Evolutionary conservation across 352 stramenopile species (phyloP).

Genomic region (Phytophthora foliorum): DNA sequence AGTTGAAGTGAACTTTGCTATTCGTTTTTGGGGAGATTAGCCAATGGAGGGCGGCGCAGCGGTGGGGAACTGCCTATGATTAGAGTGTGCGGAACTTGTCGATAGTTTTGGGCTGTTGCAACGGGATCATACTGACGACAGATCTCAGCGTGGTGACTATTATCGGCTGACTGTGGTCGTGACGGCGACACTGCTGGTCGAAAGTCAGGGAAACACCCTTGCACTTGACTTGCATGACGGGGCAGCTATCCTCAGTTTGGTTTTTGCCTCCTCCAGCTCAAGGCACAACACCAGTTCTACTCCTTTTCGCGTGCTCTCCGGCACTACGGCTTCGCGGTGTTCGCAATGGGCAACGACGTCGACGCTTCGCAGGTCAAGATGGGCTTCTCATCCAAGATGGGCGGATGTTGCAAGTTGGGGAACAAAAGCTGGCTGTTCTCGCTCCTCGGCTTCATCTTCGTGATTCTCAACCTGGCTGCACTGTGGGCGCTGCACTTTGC

Average conservation of each 20-base stretch:
- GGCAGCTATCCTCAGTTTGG: constrained; percentile 24
- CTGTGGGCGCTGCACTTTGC: constrained; percentile 77
- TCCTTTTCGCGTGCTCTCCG: constrained; percentile 2
- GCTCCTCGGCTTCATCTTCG: constrained; percentile 58
- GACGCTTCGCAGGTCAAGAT: constrained; percentile 61
- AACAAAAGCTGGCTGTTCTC: constrained; percentile 36
- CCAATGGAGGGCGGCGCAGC: constrained; percentile 18
- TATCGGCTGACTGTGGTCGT: constrained; percentile 5
- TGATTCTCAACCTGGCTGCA: constrained; percentile 66
- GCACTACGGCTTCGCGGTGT: constrained; percentile 8
- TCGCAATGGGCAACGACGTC: constrained; percentile 44
- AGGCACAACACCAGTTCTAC: constrained; percentile 12
- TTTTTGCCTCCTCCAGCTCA: constrained; percentile 33
- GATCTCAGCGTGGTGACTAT: constrained; percentile 16
- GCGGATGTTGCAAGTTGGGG: constrained; percentile 1
- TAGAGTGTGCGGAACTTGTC: constrained; percentile 1
- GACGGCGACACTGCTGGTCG: not conserved
- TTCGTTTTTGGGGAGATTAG: constrained; percentile 1
- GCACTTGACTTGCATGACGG: not conserved
- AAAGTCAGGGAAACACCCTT: not conserved
- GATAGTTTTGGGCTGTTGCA: not conserved
- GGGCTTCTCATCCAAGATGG: constrained; percentile 6
- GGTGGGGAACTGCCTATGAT: not conserved
- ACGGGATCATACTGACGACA: not conserved
- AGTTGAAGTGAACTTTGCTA: constrained; percentile 26